These are phyloP conservation scores for Calycina marina DNA, from an alignment of 2,329 filamentous ascomycete species.

Conservation along the genomic window DNA sequence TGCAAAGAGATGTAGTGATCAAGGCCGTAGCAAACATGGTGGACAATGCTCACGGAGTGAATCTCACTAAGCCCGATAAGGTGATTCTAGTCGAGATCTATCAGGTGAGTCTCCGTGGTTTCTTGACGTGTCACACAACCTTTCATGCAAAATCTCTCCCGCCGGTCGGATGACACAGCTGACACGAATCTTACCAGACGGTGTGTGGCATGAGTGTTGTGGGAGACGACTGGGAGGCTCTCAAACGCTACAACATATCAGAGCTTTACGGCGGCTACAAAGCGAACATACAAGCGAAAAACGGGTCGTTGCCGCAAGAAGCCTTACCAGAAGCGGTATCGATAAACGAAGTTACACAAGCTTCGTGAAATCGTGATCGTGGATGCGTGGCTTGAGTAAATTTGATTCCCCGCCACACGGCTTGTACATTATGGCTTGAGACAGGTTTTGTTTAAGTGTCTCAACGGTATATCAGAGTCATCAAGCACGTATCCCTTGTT, in stretches of 20 bases:
- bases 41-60: constrained; percentile 55
- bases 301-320: neutral
- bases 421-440: too few relatives aligned
- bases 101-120: constrained; percentile 46
- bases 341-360: constrained; percentile 16
- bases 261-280: constrained; percentile 42
- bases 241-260: constrained; percentile 66
- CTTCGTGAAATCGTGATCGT: too few relatives aligned
- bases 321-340: constrained; percentile 6
- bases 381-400: too few relatives aligned
- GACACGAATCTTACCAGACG: constrained; percentile 33
- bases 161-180: neutral
- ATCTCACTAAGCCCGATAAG: constrained; percentile 64
- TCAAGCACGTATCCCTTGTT: too few relatives aligned
- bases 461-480: too few relatives aligned
- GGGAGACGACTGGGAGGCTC: constrained; percentile 49
- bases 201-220: constrained; percentile 71
- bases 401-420: too few relatives aligned
- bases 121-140: neutral
- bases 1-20: constrained; percentile 57
- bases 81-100: constrained; percentile 70
- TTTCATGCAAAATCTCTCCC: neutral
- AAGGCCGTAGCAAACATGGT: constrained; percentile 40
- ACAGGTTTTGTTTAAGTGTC: too few relatives aligned
- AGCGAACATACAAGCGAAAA: neutral